phyloP scores from a whole-genome alignment of 2,329 filamentous ascomycete genomes.

The Tolypocladium ophioglossoides region DNA sequence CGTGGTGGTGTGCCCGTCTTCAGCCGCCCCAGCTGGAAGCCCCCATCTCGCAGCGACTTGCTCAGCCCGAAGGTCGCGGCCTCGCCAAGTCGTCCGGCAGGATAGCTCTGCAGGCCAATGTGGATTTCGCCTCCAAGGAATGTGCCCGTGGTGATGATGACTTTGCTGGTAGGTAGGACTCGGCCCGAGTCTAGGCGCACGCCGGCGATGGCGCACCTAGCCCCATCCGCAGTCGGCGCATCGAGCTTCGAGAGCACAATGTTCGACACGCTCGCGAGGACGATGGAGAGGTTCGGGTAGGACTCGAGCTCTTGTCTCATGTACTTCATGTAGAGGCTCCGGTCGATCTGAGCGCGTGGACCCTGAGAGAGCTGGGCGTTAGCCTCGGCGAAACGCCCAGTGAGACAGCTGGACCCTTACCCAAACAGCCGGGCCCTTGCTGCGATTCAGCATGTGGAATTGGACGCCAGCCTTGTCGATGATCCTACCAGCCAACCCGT shows the following conservation, averaged over 20 bases:
- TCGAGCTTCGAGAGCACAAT: conserved; percentile 56
- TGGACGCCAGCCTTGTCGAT: conserved; percentile 94
- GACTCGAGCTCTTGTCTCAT: conserved; percentile 78
- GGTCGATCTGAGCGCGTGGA: conserved; percentile 90
- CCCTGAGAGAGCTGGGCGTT: conserved; percentile 35
- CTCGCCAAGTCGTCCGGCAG: conserved; percentile 87
- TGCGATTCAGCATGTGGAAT: conserved; percentile 78
- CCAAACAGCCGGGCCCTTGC: conserved; percentile 94
- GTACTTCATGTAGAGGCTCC: conserved; percentile 75
- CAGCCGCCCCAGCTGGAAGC: conserved; percentile 77
- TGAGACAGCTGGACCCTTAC: conserved; percentile 18
- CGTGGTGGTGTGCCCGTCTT: conserved; percentile 95
- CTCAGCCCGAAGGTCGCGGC: conserved; percentile 86
- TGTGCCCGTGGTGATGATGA: conserved; percentile 93
- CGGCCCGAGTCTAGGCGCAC: conserved; percentile 82
- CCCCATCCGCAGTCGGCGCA: conserved; percentile 21
- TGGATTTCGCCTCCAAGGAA: conserved; percentile 96
- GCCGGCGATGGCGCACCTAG: conserved; percentile 67
- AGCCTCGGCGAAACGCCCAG: background rate
- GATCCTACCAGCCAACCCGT: conserved; percentile 77
- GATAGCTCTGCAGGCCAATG: conserved; percentile 75
- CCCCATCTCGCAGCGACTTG: conserved; percentile 78
- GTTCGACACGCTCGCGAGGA: conserved; percentile 84
- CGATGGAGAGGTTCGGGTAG: conserved; percentile 69
- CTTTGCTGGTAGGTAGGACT: conserved; percentile 65